Evolutionary conservation across 257 asterid genomes (phyloP).

Genomic region (Rhazya stricta): DNA sequence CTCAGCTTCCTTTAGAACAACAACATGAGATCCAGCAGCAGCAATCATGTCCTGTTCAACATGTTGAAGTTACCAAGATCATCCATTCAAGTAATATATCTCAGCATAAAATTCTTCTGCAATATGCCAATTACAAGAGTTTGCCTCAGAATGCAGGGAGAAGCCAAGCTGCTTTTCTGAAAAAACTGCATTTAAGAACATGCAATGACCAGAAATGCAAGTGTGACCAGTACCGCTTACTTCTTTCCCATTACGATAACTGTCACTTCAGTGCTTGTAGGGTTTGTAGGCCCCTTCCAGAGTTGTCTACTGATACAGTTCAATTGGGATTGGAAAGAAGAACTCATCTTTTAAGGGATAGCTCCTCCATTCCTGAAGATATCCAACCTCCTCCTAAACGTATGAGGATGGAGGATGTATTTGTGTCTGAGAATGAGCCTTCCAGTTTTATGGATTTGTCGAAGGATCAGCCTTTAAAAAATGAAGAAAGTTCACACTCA

Average conservation of each 20-base stretch:
- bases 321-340: conserved; percentile 23
- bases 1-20: conserved; percentile 14
- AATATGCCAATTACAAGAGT: conserved; percentile 26
- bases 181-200: conserved; percentile 27
- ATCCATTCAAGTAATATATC: conserved; percentile 13
- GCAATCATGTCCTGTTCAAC: conserved; percentile 23
- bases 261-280: conserved; percentile 29
- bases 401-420: conserved; percentile 27
- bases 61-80: conserved; percentile 20
- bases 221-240: conserved; percentile 22
- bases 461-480: conserved; percentile 10
- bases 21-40: conserved; percentile 14
- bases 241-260: conserved; percentile 39
- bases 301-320: conserved; percentile 14
- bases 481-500: conserved; percentile 7
- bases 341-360: conserved; percentile 13
- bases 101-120: conserved; percentile 24
- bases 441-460: conserved; percentile 12
- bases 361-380: conserved; percentile 24
- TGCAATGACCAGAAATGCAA: conserved; percentile 32
- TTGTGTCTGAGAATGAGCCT: conserved; percentile 24
- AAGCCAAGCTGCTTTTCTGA: conserved; percentile 27
- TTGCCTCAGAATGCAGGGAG: conserved; percentile 20
- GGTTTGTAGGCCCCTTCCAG: conserved; percentile 35
- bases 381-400: conserved; percentile 36